These are phyloP conservation scores for Bipolaris oryzae DNA, from an alignment of 2,329 filamentous ascomycete species.

Conservation along the genomic window DNA sequence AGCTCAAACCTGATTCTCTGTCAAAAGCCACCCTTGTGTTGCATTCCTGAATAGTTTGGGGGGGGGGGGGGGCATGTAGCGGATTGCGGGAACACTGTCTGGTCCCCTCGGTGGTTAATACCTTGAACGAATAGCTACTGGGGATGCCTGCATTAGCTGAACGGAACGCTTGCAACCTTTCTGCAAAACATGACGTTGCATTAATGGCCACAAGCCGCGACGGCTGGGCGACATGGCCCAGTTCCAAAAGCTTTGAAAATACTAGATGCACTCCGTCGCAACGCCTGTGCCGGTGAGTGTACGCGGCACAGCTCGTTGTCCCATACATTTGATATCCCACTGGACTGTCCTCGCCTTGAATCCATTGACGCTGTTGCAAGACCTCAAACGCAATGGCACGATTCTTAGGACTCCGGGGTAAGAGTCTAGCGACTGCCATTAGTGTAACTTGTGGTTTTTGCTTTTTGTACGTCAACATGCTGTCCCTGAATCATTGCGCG, in stretches of 20 bases:
- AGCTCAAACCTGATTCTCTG: background rate
- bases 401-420: constrained; percentile 33
- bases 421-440: constrained; percentile 27
- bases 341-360: background rate
- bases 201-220: constrained; percentile 6
- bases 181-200: constrained; percentile 10
- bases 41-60: background rate
- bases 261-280: constrained; percentile 1
- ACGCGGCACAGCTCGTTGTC: background rate
- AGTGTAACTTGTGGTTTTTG: constrained; percentile 36
- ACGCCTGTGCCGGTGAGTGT: background rate
- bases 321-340: background rate
- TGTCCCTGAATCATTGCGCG: background rate
- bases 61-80: background rate
- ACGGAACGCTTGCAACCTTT: constrained; percentile 11
- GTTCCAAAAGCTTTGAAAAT: background rate
- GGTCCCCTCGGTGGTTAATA: background rate
- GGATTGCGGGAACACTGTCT: constrained; percentile 5
- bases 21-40: background rate
- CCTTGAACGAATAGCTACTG: background rate
- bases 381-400: constrained; percentile 23
- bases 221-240: constrained; percentile 8
- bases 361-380: background rate
- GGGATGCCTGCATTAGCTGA: background rate
- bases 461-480: constrained; percentile 29